A percentile compares a stretch with the other conserved stretches of the same genome.
Evolutionary conservation across 306 rosid genomes (phyloP).

Genomic region (Pterocarpus macrocarpus): DNA sequence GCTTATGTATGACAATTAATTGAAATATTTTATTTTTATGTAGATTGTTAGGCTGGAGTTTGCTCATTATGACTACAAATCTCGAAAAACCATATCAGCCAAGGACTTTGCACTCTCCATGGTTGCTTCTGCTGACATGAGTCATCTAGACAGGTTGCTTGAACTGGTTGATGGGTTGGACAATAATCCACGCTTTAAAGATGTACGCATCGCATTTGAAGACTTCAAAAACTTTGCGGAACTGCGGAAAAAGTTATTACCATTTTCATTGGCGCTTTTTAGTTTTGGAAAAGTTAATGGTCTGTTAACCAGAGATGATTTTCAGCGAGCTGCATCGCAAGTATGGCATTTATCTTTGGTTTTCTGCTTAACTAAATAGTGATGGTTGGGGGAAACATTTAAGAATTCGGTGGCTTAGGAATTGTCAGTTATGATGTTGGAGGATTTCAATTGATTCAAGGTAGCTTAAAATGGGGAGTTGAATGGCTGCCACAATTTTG

Average conservation of each 20-base stretch:
- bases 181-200: constrained; percentile 58
- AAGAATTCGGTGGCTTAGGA: not conserved
- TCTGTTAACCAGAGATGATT: constrained; percentile 70
- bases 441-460: not conserved
- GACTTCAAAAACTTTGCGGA: constrained; percentile 84
- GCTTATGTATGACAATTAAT: constrained; percentile 2
- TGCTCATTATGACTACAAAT: constrained; percentile 85
- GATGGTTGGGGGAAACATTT: not conserved
- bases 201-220: constrained; percentile 70
- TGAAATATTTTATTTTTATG: constrained; percentile 47
- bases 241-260: constrained; percentile 71
- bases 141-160: constrained; percentile 69
- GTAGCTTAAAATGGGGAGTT: not conserved
- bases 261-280: constrained; percentile 85
- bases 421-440: not conserved
- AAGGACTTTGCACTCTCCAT: constrained; percentile 92
- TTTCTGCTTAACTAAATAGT: constrained; percentile 11
- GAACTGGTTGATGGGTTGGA: constrained; percentile 65
- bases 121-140: constrained; percentile 88
- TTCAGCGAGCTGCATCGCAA: constrained; percentile 85
- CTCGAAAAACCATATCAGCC: constrained; percentile 70
- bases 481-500: not conserved
- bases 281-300: constrained; percentile 87
- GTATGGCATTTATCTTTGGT: constrained; percentile 53
- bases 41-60: constrained; percentile 85